A percentile compares a stretch with the other conserved stretches of the same genome.
Conservation (phyloP, 768 basidiomycete genomes). For the Cyathus striatus region DNA sequence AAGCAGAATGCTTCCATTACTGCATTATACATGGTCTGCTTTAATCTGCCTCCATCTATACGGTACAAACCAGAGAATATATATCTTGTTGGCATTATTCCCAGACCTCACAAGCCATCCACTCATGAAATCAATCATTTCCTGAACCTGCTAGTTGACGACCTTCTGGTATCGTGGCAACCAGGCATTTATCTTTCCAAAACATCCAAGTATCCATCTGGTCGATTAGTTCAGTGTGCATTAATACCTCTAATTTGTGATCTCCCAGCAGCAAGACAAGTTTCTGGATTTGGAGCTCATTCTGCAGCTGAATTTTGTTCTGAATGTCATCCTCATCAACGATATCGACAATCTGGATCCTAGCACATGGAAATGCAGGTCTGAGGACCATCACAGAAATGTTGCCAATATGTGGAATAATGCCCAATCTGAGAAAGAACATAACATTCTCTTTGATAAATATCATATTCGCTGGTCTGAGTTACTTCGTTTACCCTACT, state of each 20-base stretch:
- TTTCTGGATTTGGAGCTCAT: constrained; percentile 18
- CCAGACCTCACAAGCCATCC: constrained; percentile 32
- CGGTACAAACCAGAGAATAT: constrained; percentile 32
- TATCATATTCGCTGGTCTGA: too few species aligned
- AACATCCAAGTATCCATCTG: constrained; percentile 13
- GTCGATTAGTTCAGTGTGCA: constrained; percentile 19
- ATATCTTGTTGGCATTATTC: constrained; percentile 35
- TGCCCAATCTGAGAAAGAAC: too few species aligned
- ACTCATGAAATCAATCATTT: constrained; percentile 27
- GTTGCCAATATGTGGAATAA: too few species aligned
- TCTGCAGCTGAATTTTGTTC: too few species aligned
- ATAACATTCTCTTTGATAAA: too few species aligned
- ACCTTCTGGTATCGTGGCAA: constrained; percentile 25
- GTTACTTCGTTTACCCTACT: too few species aligned
- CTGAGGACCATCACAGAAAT: too few species aligned
- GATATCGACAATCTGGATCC: too few species aligned
- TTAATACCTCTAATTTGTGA: constrained; percentile 29
- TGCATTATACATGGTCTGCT: constrained; percentile 19
- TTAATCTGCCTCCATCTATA: constrained; percentile 29
- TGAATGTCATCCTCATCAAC: too few species aligned
- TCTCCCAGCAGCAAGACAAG: constrained; percentile 20
- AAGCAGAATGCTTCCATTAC: constrained; percentile 16
- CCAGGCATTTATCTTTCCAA: constrained; percentile 19
- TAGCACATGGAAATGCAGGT: too few species aligned
- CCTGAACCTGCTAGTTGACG: constrained; percentile 26